phyloP scores from a whole-genome alignment of 208 protist species.

The Kentomonas sorsogonicus region DNA sequence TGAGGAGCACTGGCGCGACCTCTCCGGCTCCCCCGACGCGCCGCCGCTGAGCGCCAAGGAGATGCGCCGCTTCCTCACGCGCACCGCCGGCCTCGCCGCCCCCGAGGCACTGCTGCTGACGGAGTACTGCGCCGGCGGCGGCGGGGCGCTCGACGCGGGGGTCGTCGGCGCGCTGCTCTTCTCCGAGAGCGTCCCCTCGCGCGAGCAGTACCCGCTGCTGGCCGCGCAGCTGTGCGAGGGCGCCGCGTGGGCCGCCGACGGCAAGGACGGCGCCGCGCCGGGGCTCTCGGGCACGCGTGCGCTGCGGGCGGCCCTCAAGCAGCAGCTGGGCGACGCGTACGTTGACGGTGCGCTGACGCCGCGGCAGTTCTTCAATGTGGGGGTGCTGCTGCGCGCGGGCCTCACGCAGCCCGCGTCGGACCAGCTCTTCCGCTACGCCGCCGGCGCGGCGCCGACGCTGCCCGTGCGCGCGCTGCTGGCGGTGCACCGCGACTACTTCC shows the following conservation, averaged over 20 bases:
- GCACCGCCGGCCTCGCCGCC: slow-evolving; percentile 22
- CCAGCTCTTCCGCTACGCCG: slow-evolving; percentile 54
- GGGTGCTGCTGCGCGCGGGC: slow-evolving; percentile 30
- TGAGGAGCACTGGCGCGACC: slow-evolving; percentile 31
- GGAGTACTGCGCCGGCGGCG: slow-evolving; percentile 15
- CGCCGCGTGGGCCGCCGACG: slow-evolving; percentile 24
- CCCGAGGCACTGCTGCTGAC: slow-evolving; percentile 49
- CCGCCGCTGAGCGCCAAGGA: slow-evolving; percentile 22
- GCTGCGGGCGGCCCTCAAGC: slow-evolving; percentile 32
- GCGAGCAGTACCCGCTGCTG: slow-evolving; percentile 59
- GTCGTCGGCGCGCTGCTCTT: slow-evolving; percentile 57
- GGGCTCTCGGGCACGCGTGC: slow-evolving; percentile 40
- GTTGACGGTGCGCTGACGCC: slow-evolving; percentile 23
- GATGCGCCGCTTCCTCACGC: slow-evolving; percentile 23
- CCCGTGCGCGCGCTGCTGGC: slow-evolving; percentile 29
- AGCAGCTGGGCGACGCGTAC: no score
- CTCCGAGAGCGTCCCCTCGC: slow-evolving; percentile 29
- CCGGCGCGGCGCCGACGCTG: slow-evolving; percentile 18
- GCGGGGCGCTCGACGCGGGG: slow-evolving; percentile 21
- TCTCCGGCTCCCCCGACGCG: slow-evolving; percentile 15
- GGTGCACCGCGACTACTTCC: slow-evolving; percentile 58
- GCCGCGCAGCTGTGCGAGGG: slow-evolving; percentile 59
- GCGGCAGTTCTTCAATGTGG: slow-evolving; percentile 51
- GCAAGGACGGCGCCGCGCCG: background rate
- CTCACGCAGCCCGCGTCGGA: slow-evolving; percentile 35